Percentiles rank a stretch among this genome's conserved stretches.
Evolutionary conservation across 2,329 filamentous ascomycete genomes (phyloP).

Genomic region (Teratosphaeria zuluensis): DNA sequence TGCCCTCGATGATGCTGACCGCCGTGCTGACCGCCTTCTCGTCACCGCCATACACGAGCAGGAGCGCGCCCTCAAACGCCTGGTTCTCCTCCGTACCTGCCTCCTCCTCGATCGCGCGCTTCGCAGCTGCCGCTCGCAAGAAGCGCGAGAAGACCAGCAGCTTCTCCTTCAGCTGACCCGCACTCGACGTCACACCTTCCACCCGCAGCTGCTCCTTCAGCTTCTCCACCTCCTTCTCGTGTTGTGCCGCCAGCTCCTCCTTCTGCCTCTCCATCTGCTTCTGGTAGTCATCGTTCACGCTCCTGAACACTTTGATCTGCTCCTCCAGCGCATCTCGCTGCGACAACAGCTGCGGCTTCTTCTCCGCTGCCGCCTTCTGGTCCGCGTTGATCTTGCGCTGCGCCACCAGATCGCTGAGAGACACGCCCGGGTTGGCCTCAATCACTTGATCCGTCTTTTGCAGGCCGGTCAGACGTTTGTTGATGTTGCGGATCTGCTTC

Average conservation of each 20-base stretch:
- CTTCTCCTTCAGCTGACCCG: slow-evolving; percentile 47
- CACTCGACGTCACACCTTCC: slow-evolving; percentile 40
- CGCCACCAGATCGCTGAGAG: slow-evolving; percentile 62
- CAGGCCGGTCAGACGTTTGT: slow-evolving; percentile 81
- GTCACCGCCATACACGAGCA: slow-evolving; percentile 71
- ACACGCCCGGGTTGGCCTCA: slow-evolving; percentile 58
- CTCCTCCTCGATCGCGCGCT: slow-evolving; percentile 60
- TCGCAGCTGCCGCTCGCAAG: slow-evolving; percentile 65
- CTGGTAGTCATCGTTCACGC: slow-evolving; percentile 64
- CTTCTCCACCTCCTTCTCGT: slow-evolving; percentile 49
- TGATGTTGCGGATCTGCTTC: slow-evolving; percentile 87
- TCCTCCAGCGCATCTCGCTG: slow-evolving; percentile 64
- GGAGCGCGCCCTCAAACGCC: slow-evolving; percentile 69
- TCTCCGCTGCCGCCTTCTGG: slow-evolving; percentile 66
- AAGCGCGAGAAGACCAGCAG: slow-evolving; percentile 69
- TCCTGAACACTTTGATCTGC: slow-evolving; percentile 64
- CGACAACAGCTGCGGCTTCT: slow-evolving; percentile 62
- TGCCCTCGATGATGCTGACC: slow-evolving; percentile 65
- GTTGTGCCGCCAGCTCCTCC: slow-evolving; percentile 42
- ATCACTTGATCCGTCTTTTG: slow-evolving; percentile 63
- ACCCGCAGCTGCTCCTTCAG: slow-evolving; percentile 45
- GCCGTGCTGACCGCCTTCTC: slow-evolving; percentile 64
- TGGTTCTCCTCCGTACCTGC: slow-evolving; percentile 62
- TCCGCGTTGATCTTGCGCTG: slow-evolving; percentile 68
- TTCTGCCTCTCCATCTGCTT: slow-evolving; percentile 50